Percentiles rank a stretch among this genome's conserved stretches.
phyloP scores from a whole-genome alignment of 768 basidiomycete species.

The Pulveroboletus frians region DNA sequence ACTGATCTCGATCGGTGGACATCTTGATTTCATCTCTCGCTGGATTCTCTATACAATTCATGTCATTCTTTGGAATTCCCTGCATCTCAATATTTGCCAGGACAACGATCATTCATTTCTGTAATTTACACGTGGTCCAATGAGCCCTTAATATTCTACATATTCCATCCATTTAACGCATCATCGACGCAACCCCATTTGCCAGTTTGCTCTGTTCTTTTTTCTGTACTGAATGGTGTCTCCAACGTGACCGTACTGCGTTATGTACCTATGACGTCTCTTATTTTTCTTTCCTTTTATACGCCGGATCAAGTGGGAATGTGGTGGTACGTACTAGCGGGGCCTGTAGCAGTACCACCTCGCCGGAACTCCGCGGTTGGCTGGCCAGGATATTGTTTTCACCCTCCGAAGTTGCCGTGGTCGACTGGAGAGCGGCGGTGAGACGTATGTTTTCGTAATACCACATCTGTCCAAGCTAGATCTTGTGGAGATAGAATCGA shows the following conservation, averaged over 20 bases:
- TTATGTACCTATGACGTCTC: constrained; percentile 26
- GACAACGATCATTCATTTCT: constrained; percentile 36
- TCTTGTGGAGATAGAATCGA: constrained; percentile 20
- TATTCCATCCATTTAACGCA: constrained; percentile 28
- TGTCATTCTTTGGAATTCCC: constrained; percentile 32
- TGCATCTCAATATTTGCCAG: constrained; percentile 30
- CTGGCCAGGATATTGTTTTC: background rate
- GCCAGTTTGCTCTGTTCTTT: constrained; percentile 4
- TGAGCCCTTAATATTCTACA: constrained; percentile 34
- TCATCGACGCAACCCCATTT: constrained; percentile 26
- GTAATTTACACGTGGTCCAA: constrained; percentile 31
- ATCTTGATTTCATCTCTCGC: constrained; percentile 33
- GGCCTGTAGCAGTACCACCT: constrained; percentile 2
- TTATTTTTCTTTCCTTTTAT: background rate
- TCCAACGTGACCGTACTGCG: constrained; percentile 21
- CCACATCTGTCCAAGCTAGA: constrained; percentile 5
- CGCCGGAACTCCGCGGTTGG: constrained; percentile 31
- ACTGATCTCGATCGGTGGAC: constrained; percentile 37
- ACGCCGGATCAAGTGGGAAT: constrained; percentile 18
- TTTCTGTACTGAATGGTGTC: constrained; percentile 24
- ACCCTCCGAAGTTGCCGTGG: constrained; percentile 3
- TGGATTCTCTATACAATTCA: constrained; percentile 32
- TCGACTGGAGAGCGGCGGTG: constrained; percentile 5
- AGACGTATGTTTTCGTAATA: constrained; percentile 7
- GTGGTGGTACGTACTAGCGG: constrained; percentile 12